Evolutionary conservation across 495 filamentous ascomycete genomes (phyloP), one percentile per base, ranked within the genome.

Genomic region (Neurospora tetraspora): DNA sequence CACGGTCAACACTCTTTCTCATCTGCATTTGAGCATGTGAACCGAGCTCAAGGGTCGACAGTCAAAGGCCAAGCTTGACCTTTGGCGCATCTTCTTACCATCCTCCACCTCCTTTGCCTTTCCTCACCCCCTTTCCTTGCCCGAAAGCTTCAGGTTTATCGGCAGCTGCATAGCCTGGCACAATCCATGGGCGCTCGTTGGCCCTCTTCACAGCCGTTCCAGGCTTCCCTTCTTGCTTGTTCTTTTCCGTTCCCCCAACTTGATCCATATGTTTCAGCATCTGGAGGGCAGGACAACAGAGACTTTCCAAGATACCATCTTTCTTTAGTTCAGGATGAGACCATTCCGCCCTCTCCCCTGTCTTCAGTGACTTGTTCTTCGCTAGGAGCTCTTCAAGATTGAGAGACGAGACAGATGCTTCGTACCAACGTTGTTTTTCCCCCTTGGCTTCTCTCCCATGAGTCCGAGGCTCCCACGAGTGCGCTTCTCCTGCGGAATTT

Each of bases 301-400:
- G 69, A 0, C 70, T 70, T 2, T 76, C 65, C 4, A 82, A 76
- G 2, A 75, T 69, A 2, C 76, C 80, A 7, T 70, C 45, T 11
- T 73, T 31, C 34, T 45, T 69, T 14, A 86, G 71, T 4, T 74
- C 39, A 11, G 80, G 68, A 0, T 69, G 59, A 12, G 73, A 75
- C 85, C 85, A 87, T 9, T 65, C 42, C 0, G 78, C 82, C 71
- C 82, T 80, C 9, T 85, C 78, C 7, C 84, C 85, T 9, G 84
- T 5, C 37, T 76, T 78, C 5, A 87, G 72, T 3, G 42, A 10
- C 43, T 75, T 69, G 72, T 87, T 86, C 74, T 83, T 71, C 14
- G 76, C n/a, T 39, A 85, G 77, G 1, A 78, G 42, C 3, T 73
- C 38, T 10, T 83, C 79, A 12, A 77, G 42, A 1, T 69, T 69